Conservation (phyloP, 306 rosid species). For the Citrullus amarus region DNA sequence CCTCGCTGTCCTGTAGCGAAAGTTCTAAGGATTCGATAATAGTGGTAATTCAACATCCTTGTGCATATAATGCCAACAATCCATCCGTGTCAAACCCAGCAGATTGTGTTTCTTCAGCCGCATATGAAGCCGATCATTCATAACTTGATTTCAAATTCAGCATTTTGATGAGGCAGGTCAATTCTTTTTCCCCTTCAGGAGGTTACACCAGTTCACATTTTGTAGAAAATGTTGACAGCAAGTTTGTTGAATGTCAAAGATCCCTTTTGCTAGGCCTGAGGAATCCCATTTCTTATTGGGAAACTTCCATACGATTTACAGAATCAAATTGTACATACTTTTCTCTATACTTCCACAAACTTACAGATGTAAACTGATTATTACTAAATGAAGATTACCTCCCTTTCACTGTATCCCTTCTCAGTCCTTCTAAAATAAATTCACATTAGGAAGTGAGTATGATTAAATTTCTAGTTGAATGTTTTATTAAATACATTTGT, state of each 20-base stretch:
- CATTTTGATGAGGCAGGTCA: background rate
- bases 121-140: background rate
- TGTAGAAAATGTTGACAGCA: background rate
- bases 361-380: background rate
- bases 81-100: background rate
- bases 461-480: too few relatives aligned
- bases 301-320: background rate
- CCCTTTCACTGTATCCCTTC: background rate
- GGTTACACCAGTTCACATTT: background rate
- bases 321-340: conserved; percentile 11
- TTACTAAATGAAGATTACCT: background rate
- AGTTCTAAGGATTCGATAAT: conserved; percentile 44
- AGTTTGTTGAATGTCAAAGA: background rate
- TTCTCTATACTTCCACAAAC: background rate
- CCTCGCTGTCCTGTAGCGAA: conserved; percentile 24
- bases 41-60: conserved; percentile 81
- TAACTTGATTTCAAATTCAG: background rate
- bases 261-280: background rate
- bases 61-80: conserved; percentile 8
- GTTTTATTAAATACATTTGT: too few relatives aligned
- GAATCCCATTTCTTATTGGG: background rate
- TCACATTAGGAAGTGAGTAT: background rate
- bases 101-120: background rate
- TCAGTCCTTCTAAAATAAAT: background rate
- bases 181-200: background rate